phyloP scores from a whole-genome alignment of 139 green algal genomes.

The Chlamydomonas schloesseri region DNA sequence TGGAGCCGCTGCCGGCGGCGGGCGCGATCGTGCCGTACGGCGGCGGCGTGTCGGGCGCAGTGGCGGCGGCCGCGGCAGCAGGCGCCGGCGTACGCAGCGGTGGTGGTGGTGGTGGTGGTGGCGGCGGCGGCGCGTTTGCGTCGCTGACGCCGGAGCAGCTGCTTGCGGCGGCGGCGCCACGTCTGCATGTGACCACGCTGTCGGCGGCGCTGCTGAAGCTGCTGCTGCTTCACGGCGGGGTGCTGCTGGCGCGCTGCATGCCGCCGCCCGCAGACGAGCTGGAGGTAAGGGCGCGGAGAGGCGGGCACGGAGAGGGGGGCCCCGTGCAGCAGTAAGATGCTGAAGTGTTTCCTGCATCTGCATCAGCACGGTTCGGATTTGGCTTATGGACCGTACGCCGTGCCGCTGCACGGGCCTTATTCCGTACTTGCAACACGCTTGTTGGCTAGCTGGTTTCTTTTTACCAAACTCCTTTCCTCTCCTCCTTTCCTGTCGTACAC shows the following conservation, averaged over 20 bases:
- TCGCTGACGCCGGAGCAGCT: not conserved
- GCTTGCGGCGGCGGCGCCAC: not conserved
- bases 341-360: no score
- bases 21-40: not conserved
- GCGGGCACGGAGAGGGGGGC: no score
- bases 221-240: constrained; percentile 44
- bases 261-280: constrained; percentile 24
- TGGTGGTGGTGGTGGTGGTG: not conserved
- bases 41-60: not conserved
- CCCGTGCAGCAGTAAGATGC: no score
- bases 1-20: not conserved
- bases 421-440: no score
- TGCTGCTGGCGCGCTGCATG: constrained; percentile 36
- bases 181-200: constrained; percentile 29
- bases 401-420: no score
- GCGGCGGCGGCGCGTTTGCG: not conserved
- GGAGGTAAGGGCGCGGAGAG: not conserved
- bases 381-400: no score
- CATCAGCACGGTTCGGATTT: no score
- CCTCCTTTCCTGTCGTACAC: no score
- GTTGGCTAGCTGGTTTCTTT: no score
- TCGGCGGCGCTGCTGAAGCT: constrained; percentile 36
- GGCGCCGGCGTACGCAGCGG: not conserved
- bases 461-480: no score
- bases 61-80: not conserved